Evolutionary conservation across 2,329 filamentous ascomycete genomes (phyloP).

Genomic region (Madurella fahalii): DNA sequence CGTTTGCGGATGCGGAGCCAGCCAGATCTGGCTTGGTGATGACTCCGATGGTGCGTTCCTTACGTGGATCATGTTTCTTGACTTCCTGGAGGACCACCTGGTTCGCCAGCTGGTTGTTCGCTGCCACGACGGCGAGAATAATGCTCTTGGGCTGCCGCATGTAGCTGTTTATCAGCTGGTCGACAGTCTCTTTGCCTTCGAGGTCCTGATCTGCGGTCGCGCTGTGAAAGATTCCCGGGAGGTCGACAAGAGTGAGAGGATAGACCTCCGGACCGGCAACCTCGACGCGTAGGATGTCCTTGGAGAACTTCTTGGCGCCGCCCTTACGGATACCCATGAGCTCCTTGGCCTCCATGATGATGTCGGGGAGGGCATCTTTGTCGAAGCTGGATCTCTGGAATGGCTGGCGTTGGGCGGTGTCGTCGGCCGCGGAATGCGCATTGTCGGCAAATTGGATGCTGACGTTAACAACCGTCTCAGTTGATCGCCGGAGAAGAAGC

Average conservation of each 20-base stretch:
- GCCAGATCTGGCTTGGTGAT: constrained; percentile 53
- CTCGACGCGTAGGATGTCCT: constrained; percentile 32
- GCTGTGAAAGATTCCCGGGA: constrained; percentile 51
- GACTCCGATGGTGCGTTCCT: constrained; percentile 48
- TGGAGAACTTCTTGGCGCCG: constrained; percentile 10
- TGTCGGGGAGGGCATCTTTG: constrained; percentile 28
- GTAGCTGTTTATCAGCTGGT: constrained; percentile 49
- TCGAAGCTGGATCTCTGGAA: constrained; percentile 18
- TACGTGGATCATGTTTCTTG: constrained; percentile 31
- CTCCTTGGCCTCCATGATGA: constrained; percentile 38
- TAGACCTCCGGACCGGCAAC: constrained; percentile 43
- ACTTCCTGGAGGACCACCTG: constrained; percentile 52
- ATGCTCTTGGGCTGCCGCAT: constrained; percentile 55
- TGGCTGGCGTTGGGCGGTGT: not conserved
- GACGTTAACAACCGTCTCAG: constrained; percentile 12
- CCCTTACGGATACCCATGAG: constrained; percentile 44
- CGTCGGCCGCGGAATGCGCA: not conserved
- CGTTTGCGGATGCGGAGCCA: constrained; percentile 33
- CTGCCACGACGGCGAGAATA: constrained; percentile 55
- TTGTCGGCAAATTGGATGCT: constrained; percentile 11
- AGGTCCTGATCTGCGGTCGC: constrained; percentile 41
- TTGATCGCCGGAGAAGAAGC: constrained; percentile 17
- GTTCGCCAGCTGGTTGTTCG: constrained; percentile 52
- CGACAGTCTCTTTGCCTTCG: constrained; percentile 41
- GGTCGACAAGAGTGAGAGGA: constrained; percentile 56